These are phyloP conservation scores for Thozetella sp. DNA, from an alignment of 495 filamentous ascomycete genomes.

Conservation along the genomic window DNA sequence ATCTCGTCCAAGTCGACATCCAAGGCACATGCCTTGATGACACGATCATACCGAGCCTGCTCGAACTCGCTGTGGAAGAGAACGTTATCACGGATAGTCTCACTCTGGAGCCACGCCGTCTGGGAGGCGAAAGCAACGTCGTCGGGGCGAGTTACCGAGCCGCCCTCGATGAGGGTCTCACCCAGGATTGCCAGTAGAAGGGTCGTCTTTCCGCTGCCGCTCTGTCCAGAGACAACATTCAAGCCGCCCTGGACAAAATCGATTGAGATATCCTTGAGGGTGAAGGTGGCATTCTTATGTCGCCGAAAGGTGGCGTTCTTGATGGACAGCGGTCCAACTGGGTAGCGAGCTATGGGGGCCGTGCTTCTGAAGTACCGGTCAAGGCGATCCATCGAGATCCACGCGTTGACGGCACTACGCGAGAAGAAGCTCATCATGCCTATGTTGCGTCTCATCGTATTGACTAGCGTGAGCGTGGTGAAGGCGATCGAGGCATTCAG, in stretches of 20 bases:
- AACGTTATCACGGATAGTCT: slow-evolving; percentile 58
- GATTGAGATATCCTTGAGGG: slow-evolving; percentile 44
- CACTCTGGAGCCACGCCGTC: slow-evolving; percentile 57
- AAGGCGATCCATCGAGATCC: slow-evolving; percentile 46
- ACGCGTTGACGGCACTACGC: slow-evolving; percentile 35
- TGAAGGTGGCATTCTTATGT: slow-evolving; percentile 43
- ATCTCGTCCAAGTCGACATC: slow-evolving; percentile 57
- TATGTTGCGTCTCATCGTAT: slow-evolving; percentile 41
- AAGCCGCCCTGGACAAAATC: slow-evolving; percentile 51
- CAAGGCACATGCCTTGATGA: slow-evolving; percentile 67
- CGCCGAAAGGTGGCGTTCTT: slow-evolving; percentile 45
- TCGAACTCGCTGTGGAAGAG: slow-evolving; percentile 54
- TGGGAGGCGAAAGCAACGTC: slow-evolving; percentile 57
- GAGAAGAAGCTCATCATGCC: slow-evolving; percentile 38
- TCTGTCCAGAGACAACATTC: slow-evolving; percentile 53
- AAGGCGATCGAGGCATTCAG: slow-evolving; percentile 50
- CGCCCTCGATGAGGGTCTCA: slow-evolving; percentile 50
- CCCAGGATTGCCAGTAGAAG: slow-evolving; percentile 64
- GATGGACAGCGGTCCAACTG: slow-evolving; percentile 39
- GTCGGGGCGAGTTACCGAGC: slow-evolving; percentile 46
- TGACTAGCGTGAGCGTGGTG: slow-evolving; percentile 45
- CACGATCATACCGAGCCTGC: slow-evolving; percentile 50
- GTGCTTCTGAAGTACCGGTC: slow-evolving; percentile 46
- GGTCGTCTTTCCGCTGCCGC: slow-evolving; percentile 66
- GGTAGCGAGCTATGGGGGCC: slow-evolving; percentile 35